phyloP scores from a whole-genome alignment of 495 filamentous ascomycete genomes.

The Penicillium pulvis region DNA sequence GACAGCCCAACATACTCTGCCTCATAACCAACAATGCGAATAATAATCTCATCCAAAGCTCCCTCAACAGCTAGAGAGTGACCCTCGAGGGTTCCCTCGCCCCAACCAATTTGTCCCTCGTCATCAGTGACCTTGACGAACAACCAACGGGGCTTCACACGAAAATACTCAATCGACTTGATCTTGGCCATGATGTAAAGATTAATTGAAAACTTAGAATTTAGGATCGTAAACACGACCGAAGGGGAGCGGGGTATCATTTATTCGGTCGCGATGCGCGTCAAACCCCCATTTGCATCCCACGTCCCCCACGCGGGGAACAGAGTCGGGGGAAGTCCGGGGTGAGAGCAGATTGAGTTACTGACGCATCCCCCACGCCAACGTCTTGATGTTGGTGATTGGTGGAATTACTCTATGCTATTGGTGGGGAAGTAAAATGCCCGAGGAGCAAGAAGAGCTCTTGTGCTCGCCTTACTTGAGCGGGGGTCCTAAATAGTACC shows the following conservation, averaged over 20 bases:
- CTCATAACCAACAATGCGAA: constrained; percentile 68
- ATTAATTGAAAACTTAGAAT: not conserved
- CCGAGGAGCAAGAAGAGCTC: not conserved
- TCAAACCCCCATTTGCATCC: constrained; percentile 13
- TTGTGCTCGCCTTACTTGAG: not conserved
- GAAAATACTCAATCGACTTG: constrained; percentile 73
- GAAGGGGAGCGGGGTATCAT: constrained; percentile 10
- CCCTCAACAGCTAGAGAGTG: constrained; percentile 82
- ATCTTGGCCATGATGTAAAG: constrained; percentile 64
- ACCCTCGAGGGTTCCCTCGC: constrained; percentile 77
- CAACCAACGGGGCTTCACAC: constrained; percentile 77
- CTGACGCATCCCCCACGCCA: constrained; percentile 2
- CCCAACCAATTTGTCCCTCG: constrained; percentile 69
- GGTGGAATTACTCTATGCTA: constrained; percentile 13
- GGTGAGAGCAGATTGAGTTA: constrained; percentile 4
- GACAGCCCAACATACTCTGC: constrained; percentile 59
- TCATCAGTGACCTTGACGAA: constrained; percentile 79
- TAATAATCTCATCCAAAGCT: constrained; percentile 67
- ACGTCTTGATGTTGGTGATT: not conserved
- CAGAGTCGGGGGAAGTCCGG: constrained; percentile 22
- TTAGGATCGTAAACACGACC: not conserved
- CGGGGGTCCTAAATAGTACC: not conserved
- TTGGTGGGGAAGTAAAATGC: not conserved
- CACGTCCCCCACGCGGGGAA: constrained; percentile 19
- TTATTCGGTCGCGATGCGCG: constrained; percentile 7